Conservation (phyloP, 208 protist genomes). For the Angomonas deanei region DNA sequence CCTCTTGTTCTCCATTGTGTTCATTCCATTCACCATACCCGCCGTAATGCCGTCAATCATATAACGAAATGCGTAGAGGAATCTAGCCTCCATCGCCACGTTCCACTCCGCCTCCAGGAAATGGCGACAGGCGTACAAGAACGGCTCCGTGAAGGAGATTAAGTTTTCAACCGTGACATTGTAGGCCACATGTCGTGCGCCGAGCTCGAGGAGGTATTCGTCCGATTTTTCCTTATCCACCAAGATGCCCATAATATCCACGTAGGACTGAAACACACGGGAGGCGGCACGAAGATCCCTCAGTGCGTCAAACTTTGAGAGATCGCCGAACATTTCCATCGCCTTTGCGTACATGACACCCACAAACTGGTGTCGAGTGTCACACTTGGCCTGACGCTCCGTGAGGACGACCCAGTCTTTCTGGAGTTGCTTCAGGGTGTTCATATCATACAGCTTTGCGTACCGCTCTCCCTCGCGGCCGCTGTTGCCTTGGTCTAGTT, state of each 20-base stretch:
- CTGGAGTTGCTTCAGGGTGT: constrained; percentile 41
- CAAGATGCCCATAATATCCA: constrained; percentile 43
- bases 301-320: constrained; percentile 51
- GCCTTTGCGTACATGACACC: constrained; percentile 63
- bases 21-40: constrained; percentile 40
- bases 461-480: constrained; percentile 52
- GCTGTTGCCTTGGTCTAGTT: constrained; percentile 44
- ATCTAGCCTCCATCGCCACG: constrained; percentile 53
- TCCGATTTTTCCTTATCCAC: constrained; percentile 25
- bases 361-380: constrained; percentile 48
- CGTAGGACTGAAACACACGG: constrained; percentile 45
- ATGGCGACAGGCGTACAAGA: constrained; percentile 62
- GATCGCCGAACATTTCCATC: constrained; percentile 53
- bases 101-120: constrained; percentile 73
- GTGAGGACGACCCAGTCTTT: constrained; percentile 50
- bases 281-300: constrained; percentile 40
- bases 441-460: constrained; percentile 31
- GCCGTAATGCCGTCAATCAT: constrained; percentile 41
- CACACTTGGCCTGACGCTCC: constrained; percentile 38
- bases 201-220: constrained; percentile 53
- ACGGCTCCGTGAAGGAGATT: constrained; percentile 45
- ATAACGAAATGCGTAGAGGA: constrained; percentile 38
- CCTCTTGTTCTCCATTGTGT: constrained; percentile 30
- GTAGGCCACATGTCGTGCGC: constrained; percentile 49
- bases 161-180: constrained; percentile 46